phyloP scores from a whole-genome alignment of 768 basidiomycete species.

The Clavulina sp. region DNA sequence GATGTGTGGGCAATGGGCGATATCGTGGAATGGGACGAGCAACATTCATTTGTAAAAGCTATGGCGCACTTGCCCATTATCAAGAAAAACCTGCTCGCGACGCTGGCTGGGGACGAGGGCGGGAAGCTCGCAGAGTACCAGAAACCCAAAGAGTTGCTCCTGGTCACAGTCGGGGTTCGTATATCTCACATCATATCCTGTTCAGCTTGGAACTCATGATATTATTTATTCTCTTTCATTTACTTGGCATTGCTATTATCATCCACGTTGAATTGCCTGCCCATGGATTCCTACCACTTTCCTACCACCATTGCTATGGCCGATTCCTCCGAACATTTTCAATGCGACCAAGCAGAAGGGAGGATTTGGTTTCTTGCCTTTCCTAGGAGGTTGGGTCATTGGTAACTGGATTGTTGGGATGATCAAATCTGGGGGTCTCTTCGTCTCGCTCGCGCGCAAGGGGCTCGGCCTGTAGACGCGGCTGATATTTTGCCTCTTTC shows the following conservation, averaged over 20 bases:
- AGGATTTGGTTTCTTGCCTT: conserved; percentile 4
- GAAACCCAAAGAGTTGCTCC: neutral
- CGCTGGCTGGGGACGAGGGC: neutral
- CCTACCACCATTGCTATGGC: too few species aligned
- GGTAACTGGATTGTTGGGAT: conserved; percentile 7
- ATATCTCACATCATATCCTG: too few species aligned
- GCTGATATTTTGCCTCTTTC: neutral
- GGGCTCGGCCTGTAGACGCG: neutral
- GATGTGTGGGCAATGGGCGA: conserved; percentile 13
- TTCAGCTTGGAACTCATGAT: too few species aligned
- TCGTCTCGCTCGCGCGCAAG: neutral
- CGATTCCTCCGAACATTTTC: too few species aligned
- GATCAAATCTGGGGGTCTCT: conserved; percentile 7
- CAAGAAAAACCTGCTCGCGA: conserved; percentile 9
- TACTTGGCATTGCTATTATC: too few species aligned
- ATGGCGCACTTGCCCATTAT: conserved; percentile 8
- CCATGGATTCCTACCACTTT: too few species aligned
- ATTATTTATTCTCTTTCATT: neutral
- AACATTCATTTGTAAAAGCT: conserved; percentile 11
- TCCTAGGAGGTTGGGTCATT: conserved; percentile 9
- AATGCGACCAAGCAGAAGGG: too few species aligned
- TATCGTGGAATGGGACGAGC: conserved; percentile 12
- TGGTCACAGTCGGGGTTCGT: neutral
- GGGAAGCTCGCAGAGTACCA: conserved; percentile 4
- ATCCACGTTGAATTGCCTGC: too few species aligned